Conservation (phyloP, 495 filamentous ascomycete genomes). For the Aspergillus nidulans region DNA sequence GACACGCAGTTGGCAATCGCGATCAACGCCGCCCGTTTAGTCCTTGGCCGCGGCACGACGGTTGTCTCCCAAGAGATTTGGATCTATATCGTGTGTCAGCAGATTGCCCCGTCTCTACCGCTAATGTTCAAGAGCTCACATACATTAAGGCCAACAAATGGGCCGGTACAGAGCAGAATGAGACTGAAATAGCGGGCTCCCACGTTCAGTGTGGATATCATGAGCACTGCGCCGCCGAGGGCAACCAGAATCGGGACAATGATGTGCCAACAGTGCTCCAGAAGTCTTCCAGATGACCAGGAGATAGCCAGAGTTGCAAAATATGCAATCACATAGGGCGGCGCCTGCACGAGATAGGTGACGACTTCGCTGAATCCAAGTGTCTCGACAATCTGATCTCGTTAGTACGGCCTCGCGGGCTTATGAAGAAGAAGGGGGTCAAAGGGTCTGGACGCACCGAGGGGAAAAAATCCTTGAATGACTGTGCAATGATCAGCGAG, state of each 20-base stretch:
- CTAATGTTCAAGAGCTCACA: background rate
- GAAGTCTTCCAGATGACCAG: slow-evolving; percentile 4
- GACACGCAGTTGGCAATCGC: slow-evolving; percentile 14
- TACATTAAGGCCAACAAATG: slow-evolving; percentile 12
- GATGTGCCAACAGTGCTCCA: slow-evolving; percentile 13
- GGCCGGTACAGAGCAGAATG: slow-evolving; percentile 10
- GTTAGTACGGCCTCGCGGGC: background rate
- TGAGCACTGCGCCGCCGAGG: slow-evolving; percentile 6
- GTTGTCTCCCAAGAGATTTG: slow-evolving; percentile 15
- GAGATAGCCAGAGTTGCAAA: slow-evolving; percentile 8
- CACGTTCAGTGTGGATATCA: slow-evolving; percentile 9
- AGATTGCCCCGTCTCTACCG: too few relatives aligned
- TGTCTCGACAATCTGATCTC: slow-evolving; percentile 7
- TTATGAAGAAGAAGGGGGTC: background rate
- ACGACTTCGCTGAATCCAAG: slow-evolving; percentile 7
- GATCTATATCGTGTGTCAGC: slow-evolving; percentile 3
- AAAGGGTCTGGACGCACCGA: slow-evolving; percentile 1
- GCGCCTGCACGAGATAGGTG: slow-evolving; percentile 11
- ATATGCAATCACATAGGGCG: slow-evolving; percentile 11
- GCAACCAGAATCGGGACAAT: slow-evolving; percentile 6
- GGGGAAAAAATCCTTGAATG: slow-evolving; percentile 16
- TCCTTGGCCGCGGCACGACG: slow-evolving; percentile 9
- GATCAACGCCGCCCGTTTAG: slow-evolving; percentile 11
- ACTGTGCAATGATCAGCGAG: slow-evolving; percentile 11
- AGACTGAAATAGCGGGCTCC: slow-evolving; percentile 12